These are phyloP conservation scores for Diaporthe amygdali DNA, from an alignment of 2,329 filamentous ascomycete species.

Conservation along the genomic window DNA sequence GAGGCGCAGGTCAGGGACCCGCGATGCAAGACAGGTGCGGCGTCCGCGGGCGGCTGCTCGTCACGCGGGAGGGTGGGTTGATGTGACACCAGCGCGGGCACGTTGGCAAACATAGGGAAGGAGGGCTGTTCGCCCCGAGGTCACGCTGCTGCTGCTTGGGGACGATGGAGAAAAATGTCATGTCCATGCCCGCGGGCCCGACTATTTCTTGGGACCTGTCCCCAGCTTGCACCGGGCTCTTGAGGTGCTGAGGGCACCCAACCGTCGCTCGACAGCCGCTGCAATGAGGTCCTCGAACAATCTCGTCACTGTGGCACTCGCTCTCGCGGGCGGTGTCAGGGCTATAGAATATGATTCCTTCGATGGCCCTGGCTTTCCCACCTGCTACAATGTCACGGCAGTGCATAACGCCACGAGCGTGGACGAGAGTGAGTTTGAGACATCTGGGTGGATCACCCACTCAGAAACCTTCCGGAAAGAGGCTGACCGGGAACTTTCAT, in stretches of 20 bases:
- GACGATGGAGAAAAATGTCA: not conserved
- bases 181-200: not conserved
- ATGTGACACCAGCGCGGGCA: conserved; percentile 12
- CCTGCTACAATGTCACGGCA: conserved; percentile 50
- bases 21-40: conserved; percentile 6
- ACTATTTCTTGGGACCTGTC: conserved; percentile 2
- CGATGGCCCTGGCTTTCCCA: conserved; percentile 52
- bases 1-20: conserved; percentile 2
- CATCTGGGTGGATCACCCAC: not conserved
- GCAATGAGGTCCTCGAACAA: conserved; percentile 12
- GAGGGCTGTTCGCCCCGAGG: conserved; percentile 10
- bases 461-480: not conserved
- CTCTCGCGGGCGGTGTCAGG: conserved; percentile 12
- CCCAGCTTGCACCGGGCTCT: not conserved
- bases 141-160: not conserved
- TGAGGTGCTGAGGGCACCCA: not conserved
- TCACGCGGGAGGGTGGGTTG: conserved; percentile 6
- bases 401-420: conserved; percentile 51
- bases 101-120: not conserved
- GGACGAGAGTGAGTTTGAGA: conserved; percentile 40
- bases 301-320: conserved; percentile 10
- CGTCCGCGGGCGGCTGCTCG: conserved; percentile 9
- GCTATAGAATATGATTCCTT: conserved; percentile 51
- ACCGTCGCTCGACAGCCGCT: not conserved
- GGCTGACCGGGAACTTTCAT: not conserved